phyloP scores from a whole-genome alignment of 2,329 filamentous ascomycete genomes.

The Colletotrichum sojae region DNA sequence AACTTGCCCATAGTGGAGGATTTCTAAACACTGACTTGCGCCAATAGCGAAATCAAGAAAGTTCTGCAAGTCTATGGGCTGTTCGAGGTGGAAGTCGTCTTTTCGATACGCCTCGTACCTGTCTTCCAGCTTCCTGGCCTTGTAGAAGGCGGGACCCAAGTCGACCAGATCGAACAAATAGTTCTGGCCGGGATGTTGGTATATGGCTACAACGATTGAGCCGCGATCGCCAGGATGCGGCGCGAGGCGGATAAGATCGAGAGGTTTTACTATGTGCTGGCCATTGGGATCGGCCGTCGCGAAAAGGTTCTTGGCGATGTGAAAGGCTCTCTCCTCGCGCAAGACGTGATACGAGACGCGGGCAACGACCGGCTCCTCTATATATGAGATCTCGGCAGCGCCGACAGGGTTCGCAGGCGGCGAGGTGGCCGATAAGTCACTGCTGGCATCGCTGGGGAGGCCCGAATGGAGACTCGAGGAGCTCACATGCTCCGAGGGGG shows the following conservation, averaged over 20 bases:
- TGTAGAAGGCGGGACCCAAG: constrained; percentile 83
- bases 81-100: constrained; percentile 63
- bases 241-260: constrained; percentile 83
- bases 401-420: constrained; percentile 50
- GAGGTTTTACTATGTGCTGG: constrained; percentile 82
- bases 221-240: constrained; percentile 77
- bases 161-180: constrained; percentile 79
- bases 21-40: constrained; percentile 86
- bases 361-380: constrained; percentile 80
- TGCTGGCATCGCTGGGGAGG: constrained; percentile 54
- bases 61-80: constrained; percentile 77
- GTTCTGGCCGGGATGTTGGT: constrained; percentile 83
- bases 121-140: constrained; percentile 66
- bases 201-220: constrained; percentile 84
- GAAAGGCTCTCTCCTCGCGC: constrained; percentile 88
- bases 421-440: constrained; percentile 55
- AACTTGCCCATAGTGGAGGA: constrained; percentile 90
- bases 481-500: constrained; percentile 58
- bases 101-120: constrained; percentile 61
- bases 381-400: constrained; percentile 65
- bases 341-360: constrained; percentile 86
- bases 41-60: constrained; percentile 95
- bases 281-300: constrained; percentile 79
- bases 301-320: constrained; percentile 82
- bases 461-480: constrained; percentile 50